Evolutionary conservation across 441 rosid genomes (phyloP).

Genomic region (Cnidoscolus chayamansa): DNA sequence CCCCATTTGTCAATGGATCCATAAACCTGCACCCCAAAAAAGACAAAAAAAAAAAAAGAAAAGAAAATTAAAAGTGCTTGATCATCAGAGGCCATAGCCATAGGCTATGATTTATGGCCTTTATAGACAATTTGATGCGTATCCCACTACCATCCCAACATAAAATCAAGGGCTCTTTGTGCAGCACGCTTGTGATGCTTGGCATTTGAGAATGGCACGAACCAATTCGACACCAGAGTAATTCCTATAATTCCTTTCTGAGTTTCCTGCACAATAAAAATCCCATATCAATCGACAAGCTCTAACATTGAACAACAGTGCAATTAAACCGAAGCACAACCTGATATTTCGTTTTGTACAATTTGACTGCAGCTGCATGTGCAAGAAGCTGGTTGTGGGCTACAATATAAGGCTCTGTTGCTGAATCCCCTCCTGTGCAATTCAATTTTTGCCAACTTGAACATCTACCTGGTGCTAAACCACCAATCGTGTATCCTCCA

Average conservation of each 20-base stretch:
- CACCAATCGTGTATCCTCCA: slow-evolving; percentile 37
- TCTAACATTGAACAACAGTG: too few relatives aligned
- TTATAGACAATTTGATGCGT: too few relatives aligned
- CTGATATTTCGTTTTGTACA: slow-evolving; percentile 42
- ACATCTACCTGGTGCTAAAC: slow-evolving; percentile 46
- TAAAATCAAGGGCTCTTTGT: slow-evolving; percentile 44
- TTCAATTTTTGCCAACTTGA: slow-evolving; percentile 35
- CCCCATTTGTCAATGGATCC: slow-evolving; percentile 39
- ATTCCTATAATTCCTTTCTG: slow-evolving; percentile 57
- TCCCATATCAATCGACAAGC: too few relatives aligned
- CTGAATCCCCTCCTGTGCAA: slow-evolving; percentile 51
- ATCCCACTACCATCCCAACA: slow-evolving; percentile 48
- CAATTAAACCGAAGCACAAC: slow-evolving; percentile 17
- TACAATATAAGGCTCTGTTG: slow-evolving; percentile 48
- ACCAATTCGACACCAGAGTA: slow-evolving; percentile 46
- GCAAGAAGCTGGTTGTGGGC: slow-evolving; percentile 57
- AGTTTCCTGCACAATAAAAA: slow-evolving; percentile 14
- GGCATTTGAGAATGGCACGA: slow-evolving; percentile 40
- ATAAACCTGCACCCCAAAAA: slow-evolving; percentile 28
- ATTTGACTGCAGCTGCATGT: slow-evolving; percentile 56
- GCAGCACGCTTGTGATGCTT: slow-evolving; percentile 38
- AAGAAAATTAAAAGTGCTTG: too few relatives aligned
- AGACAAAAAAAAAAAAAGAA: too few relatives aligned
- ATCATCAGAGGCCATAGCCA: too few relatives aligned
- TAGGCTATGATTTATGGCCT: too few relatives aligned